Conservation (phyloP, 441 rosid genomes). For the Dalechampia spathulata region DNA sequence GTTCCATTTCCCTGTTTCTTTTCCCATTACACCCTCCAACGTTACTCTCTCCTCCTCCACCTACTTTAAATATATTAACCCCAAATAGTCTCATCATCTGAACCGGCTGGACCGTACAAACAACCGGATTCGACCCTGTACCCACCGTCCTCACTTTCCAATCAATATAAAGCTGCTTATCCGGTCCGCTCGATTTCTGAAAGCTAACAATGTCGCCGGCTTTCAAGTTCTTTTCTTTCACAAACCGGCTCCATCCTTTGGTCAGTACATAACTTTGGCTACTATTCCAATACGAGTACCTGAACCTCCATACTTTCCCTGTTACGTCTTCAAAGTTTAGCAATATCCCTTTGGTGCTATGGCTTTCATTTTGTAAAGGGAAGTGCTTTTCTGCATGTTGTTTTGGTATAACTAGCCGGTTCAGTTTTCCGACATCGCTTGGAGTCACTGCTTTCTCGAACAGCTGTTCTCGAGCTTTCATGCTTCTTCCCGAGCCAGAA, state of each 20-base stretch:
- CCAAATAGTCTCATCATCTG: slow-evolving; percentile 71
- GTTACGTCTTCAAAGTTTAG: slow-evolving; percentile 65
- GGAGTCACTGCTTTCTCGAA: slow-evolving; percentile 89
- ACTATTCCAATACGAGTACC: slow-evolving; percentile 95
- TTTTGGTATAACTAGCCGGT: slow-evolving; percentile 88
- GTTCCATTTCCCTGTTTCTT: slow-evolving; percentile 51
- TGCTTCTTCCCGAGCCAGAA: slow-evolving; percentile 8
- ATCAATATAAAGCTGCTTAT: slow-evolving; percentile 62
- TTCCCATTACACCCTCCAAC: slow-evolving; percentile 34
- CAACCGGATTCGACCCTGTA: slow-evolving; percentile 19
- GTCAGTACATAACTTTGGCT: slow-evolving; percentile 96
- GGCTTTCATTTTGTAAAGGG: slow-evolving; percentile 43
- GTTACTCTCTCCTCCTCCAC: slow-evolving; percentile 19
- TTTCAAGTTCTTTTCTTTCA: slow-evolving; percentile 72
- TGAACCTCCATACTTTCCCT: slow-evolving; percentile 91
- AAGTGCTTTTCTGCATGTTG: slow-evolving; percentile 93
- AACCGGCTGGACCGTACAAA: slow-evolving; percentile 25
- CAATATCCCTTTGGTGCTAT: slow-evolving; percentile 47
- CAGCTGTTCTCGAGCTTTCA: slow-evolving; percentile 51
- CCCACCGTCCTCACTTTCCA: slow-evolving; percentile 42
- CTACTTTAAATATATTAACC: slow-evolving; percentile 56
- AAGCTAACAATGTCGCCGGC: slow-evolving; percentile 86
- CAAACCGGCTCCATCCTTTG: slow-evolving; percentile 97
- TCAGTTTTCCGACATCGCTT: slow-evolving; percentile 90
- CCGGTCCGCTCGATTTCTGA: slow-evolving; percentile 58